These are phyloP conservation scores for Chrysosporium keratinophilum DNA, from an alignment of 2,329 filamentous ascomycete genomes.

Conservation along the genomic window DNA sequence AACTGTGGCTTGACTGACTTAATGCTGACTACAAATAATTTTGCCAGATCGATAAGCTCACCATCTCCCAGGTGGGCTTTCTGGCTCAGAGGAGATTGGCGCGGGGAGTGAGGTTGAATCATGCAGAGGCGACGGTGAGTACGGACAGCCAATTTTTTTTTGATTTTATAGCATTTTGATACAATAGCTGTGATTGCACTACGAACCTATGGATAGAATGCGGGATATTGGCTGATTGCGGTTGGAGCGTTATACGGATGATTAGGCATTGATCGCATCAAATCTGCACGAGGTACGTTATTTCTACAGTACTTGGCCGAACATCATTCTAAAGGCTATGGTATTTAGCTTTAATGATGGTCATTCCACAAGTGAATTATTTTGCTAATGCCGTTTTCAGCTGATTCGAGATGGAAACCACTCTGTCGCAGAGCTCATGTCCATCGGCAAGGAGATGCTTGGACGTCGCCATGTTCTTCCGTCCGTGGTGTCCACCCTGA, in stretches of 20 bases:
- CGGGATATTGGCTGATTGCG: not conserved
- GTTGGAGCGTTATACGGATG: not conserved
- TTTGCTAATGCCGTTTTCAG: slow-evolving; percentile 27
- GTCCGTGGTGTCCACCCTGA: slow-evolving; percentile 65
- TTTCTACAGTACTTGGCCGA: not conserved
- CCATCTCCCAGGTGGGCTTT: slow-evolving; percentile 77
- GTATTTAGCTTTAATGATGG: not conserved
- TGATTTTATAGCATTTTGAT: no score
- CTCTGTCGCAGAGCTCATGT: slow-evolving; percentile 86
- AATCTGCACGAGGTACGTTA: slow-evolving; percentile 68
- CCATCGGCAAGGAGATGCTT: slow-evolving; percentile 80
- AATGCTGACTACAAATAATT: slow-evolving; percentile 4
- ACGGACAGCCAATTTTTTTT: not conserved
- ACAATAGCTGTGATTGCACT: no score
- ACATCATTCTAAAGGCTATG: no score
- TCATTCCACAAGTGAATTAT: not conserved
- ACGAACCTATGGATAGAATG: no score
- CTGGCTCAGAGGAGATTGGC: slow-evolving; percentile 82
- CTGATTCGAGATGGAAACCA: slow-evolving; percentile 94
- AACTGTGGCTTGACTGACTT: not conserved
- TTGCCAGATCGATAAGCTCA: slow-evolving; percentile 81
- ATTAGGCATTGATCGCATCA: slow-evolving; percentile 54
- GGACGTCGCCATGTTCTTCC: slow-evolving; percentile 85
- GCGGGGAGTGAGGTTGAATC: slow-evolving; percentile 77
- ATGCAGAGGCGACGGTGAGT: slow-evolving; percentile 69